phyloP scores from a whole-genome alignment of 2,329 filamentous ascomycete species.

The Pseudopyricularia cyperi region DNA sequence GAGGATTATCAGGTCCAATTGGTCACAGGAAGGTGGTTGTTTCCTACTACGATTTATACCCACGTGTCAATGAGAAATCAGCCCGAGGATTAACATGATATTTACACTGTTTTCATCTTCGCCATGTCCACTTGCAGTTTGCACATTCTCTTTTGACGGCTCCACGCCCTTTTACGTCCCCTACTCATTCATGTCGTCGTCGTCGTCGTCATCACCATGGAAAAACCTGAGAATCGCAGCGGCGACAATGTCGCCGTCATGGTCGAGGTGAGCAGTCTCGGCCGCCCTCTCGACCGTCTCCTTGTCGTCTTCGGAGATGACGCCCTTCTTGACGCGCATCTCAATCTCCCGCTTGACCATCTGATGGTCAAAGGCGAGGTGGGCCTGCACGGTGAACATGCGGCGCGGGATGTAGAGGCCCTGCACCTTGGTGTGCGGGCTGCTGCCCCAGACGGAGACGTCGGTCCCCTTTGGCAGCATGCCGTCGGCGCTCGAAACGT shows the following conservation, averaged over 20 bases:
- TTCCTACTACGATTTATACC: neutral
- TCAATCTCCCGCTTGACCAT: slow-evolving; percentile 55
- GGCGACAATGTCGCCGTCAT: slow-evolving; percentile 58
- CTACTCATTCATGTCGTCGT: no score
- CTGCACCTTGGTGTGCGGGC: slow-evolving; percentile 54
- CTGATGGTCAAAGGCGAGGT: slow-evolving; percentile 60
- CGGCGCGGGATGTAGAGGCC: slow-evolving; percentile 55
- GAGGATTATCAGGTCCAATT: no score
- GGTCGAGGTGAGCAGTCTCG: slow-evolving; percentile 44
- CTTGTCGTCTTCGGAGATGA: slow-evolving; percentile 49
- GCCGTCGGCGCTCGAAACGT: slow-evolving; percentile 6
- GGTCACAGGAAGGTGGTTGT: no score
- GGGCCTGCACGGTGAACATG: slow-evolving; percentile 65
- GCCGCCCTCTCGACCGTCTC: slow-evolving; percentile 38
- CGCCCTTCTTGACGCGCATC: slow-evolving; percentile 41
- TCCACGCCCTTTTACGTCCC: no score
- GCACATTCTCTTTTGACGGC: neutral
- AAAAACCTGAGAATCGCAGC: slow-evolving; percentile 52
- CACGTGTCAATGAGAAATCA: neutral
- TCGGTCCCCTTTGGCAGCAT: slow-evolving; percentile 24
- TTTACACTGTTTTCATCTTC: neutral
- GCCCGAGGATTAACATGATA: neutral
- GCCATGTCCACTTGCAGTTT: no score
- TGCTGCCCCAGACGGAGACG: slow-evolving; percentile 47
- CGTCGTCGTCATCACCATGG: slow-evolving; percentile 29